These are phyloP conservation scores for Naganishia onofrii DNA, from an alignment of 768 basidiomycete genomes.

Conservation along the genomic window DNA sequence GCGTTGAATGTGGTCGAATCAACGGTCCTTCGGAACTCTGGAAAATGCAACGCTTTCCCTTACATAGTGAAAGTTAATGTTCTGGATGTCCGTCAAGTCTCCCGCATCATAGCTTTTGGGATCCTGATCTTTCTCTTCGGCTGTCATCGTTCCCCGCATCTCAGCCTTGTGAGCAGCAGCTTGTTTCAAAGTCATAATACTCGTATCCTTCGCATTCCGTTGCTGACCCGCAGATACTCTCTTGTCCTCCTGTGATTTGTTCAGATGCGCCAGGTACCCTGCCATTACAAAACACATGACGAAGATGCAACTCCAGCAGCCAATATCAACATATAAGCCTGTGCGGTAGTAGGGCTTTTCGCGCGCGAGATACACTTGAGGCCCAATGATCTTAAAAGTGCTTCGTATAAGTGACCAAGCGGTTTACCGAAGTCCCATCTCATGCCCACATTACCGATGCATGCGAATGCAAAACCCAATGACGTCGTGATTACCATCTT, in stretches of 20 bases:
- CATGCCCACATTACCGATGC: slow-evolving; percentile 38
- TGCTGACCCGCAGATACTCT: slow-evolving; percentile 42
- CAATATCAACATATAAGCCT: slow-evolving; percentile 48
- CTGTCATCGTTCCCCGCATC: slow-evolving; percentile 19
- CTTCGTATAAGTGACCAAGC: not conserved
- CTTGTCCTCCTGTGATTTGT: slow-evolving; percentile 41
- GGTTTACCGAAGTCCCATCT: not conserved
- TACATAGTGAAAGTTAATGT: slow-evolving; percentile 12
- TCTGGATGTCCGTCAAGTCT: slow-evolving; percentile 9
- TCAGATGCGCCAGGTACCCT: slow-evolving; percentile 41
- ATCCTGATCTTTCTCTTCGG: not conserved
- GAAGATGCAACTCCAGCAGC: slow-evolving; percentile 42
- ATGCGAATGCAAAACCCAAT: slow-evolving; percentile 35
- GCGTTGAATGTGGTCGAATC: no score
- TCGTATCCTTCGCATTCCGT: slow-evolving; percentile 44
- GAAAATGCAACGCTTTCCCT: not conserved
- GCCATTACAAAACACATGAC: slow-evolving; percentile 43
- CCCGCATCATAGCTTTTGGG: not conserved
- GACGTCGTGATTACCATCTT: slow-evolving; percentile 43
- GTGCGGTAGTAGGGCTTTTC: slow-evolving; percentile 45
- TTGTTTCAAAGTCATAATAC: slow-evolving; percentile 43
- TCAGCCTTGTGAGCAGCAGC: slow-evolving; percentile 46
- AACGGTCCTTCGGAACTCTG: no score
- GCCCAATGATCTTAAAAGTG: slow-evolving; percentile 38
- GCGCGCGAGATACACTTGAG: slow-evolving; percentile 44